phyloP scores from a whole-genome alignment of 139 green algal genomes.

The Auxenochlorella pyrenoidosa region DNA sequence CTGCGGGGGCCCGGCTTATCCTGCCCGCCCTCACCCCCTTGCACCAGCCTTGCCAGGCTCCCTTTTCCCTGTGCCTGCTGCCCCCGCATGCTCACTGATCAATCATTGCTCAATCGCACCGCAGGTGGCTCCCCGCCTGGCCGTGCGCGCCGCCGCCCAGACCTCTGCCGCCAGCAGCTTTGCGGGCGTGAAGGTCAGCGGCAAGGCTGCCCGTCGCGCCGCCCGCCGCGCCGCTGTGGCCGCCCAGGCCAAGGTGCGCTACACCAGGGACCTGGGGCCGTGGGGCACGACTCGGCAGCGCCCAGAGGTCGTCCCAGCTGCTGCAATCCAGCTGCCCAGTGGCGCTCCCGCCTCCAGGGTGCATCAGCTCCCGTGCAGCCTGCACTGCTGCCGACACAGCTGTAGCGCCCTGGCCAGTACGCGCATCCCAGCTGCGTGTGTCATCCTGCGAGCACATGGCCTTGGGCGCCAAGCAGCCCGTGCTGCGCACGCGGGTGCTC shows the following conservation, averaged over 20 bases:
- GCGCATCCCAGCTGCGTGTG: too few relatives aligned
- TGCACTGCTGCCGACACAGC: too few relatives aligned
- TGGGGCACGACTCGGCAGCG: background rate
- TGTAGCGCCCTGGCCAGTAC: too few relatives aligned
- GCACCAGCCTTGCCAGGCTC: background rate
- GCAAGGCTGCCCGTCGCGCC: constrained; percentile 32
- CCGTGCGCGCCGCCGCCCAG: constrained; percentile 12
- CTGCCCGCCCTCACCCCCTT: background rate
- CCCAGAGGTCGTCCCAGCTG: too few relatives aligned
- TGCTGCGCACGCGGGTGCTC: background rate
- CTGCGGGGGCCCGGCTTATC: constrained; percentile 12
- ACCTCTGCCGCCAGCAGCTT: constrained; percentile 30
- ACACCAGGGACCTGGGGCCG: background rate
- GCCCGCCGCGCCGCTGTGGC: constrained; percentile 31
- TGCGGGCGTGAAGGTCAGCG: constrained; percentile 28
- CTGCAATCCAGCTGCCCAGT: background rate
- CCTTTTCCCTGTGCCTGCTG: background rate
- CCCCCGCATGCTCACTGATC: background rate
- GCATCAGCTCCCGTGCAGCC: background rate
- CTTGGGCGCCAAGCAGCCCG: too few relatives aligned
- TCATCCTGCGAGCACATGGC: too few relatives aligned
- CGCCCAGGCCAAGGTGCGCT: constrained; percentile 44
- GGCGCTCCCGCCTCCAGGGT: too few relatives aligned
- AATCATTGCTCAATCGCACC: background rate
- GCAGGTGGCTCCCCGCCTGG: constrained; percentile 15